Evolutionary conservation across 495 filamentous ascomycete species (phyloP), one percentile per base, ranked within the genome.

Genomic region (Annulohypoxylon stygium): DNA sequence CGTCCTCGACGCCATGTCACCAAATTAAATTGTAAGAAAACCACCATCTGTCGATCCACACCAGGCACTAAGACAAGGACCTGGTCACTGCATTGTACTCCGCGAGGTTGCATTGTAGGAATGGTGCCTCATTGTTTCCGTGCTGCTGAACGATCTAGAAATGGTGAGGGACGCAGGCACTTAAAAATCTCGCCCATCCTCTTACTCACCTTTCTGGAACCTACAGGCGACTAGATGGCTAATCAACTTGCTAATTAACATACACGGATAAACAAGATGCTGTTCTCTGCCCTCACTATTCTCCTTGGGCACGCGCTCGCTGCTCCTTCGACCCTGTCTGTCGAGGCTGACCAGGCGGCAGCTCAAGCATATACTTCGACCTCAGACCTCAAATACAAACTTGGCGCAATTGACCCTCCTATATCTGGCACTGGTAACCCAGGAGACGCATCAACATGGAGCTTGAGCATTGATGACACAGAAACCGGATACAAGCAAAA

Each of bases 381-480:
- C 34, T 82, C 83, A 2, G 83, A 80, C 26, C 83, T 84, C 48
- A 83, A 69, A 67, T 83, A 84, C 65, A 82, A 85, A 63, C 76
- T 87, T 1, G 80, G 77, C 45, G 71, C 80, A 0, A 79, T 82
- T 47, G 71, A 76, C 3, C 81, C 83, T 3, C 85, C 85, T 0
- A 82, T 86, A 6, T 73, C 80, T 60, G 85, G 85, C 10, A 55
- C 55, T 25, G 83, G 83, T n/a, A 80, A 61, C 20, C 78, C 84
- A 0, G 84, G 82, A 8, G 79, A 76, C 1, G 67, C 75, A 30
- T 85, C 83, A 45, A 83, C 82, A 26, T 88, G 86, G 84, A 77
- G 77, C 58, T 71, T 87, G n/a, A 84, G 59, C 47, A 80, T 88
- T 20, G 83, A 88, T 48, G 86, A 88, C 71, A 84, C 84, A 5